Evolutionary conservation across 2,329 filamentous ascomycete genomes (phyloP).

Genomic region (Paraphoma chrysanthemicola): DNA sequence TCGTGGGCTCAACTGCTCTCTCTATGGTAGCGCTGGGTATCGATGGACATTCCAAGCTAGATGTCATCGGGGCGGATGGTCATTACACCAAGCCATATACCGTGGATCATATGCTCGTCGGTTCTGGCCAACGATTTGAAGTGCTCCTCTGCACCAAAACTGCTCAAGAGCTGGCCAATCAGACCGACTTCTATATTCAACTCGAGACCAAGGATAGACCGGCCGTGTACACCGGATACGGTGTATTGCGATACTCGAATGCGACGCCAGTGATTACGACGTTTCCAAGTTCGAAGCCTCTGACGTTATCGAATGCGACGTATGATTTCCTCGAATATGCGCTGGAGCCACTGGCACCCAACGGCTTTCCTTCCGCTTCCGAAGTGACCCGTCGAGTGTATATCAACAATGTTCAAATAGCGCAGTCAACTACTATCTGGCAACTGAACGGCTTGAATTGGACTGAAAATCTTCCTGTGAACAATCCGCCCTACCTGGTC

Average conservation of each 20-base stretch:
- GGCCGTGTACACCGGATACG: constrained; percentile 55
- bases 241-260: constrained; percentile 51
- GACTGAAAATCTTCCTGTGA: constrained; percentile 16
- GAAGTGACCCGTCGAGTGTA: constrained; percentile 46
- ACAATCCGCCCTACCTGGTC: constrained; percentile 57
- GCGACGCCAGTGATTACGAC: constrained; percentile 6
- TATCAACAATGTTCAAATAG: constrained; percentile 32
- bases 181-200: constrained; percentile 54
- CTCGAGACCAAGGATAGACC: constrained; percentile 61
- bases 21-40: constrained; percentile 63
- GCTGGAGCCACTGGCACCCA: constrained; percentile 40
- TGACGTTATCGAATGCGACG: constrained; percentile 40
- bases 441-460: constrained; percentile 29
- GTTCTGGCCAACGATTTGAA: constrained; percentile 67
- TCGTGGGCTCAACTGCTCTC: constrained; percentile 64
- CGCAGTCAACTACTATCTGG: constrained; percentile 29
- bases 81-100: constrained; percentile 58
- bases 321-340: constrained; percentile 50
- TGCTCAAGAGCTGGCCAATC: constrained; percentile 50
- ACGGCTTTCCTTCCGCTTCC: constrained; percentile 41
- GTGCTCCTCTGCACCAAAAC: constrained; percentile 63
- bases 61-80: constrained; percentile 66
- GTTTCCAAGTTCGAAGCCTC: constrained; percentile 27
- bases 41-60: constrained; percentile 63
- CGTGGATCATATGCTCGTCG: constrained; percentile 62